Percentiles rank a stretch among this genome's conserved stretches.
Conservation (phyloP, 208 protist species). For the Leishmania aethiopica region DNA sequence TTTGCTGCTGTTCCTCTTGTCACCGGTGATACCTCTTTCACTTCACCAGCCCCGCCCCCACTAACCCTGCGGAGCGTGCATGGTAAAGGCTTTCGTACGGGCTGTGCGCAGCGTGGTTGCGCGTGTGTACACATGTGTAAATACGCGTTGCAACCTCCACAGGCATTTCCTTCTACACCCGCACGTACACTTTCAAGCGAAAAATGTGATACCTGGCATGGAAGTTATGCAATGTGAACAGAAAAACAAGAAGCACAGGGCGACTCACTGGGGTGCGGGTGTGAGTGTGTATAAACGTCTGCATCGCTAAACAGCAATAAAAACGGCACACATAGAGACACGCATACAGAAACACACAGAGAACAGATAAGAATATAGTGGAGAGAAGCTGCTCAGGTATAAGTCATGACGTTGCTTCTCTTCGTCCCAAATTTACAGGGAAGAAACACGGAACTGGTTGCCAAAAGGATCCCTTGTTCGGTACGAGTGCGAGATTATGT, state of each 20-base stretch:
- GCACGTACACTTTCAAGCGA: neutral
- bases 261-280: neutral
- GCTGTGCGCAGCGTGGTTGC: neutral
- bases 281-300: conserved; percentile 6
- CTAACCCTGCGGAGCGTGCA: neutral
- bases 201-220: neutral
- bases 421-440: neutral
- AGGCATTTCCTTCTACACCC: neutral
- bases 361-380: neutral
- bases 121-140: neutral
- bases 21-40: neutral
- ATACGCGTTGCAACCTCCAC: neutral
- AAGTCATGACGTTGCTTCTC: neutral
- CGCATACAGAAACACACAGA: neutral
- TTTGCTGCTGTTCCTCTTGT: neutral
- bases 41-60: neutral
- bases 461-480: neutral
- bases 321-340: neutral
- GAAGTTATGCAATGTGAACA: neutral
- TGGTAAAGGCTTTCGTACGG: neutral
- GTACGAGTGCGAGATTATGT: neutral
- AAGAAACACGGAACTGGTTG: neutral
- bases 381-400: neutral
- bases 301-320: neutral
- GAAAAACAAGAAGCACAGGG: neutral